Evolutionary conservation across 1,284 basidiomycete genomes (phyloP), one percentile per base, ranked within the genome.

Genomic region (Anthracocystis setariae): DNA sequence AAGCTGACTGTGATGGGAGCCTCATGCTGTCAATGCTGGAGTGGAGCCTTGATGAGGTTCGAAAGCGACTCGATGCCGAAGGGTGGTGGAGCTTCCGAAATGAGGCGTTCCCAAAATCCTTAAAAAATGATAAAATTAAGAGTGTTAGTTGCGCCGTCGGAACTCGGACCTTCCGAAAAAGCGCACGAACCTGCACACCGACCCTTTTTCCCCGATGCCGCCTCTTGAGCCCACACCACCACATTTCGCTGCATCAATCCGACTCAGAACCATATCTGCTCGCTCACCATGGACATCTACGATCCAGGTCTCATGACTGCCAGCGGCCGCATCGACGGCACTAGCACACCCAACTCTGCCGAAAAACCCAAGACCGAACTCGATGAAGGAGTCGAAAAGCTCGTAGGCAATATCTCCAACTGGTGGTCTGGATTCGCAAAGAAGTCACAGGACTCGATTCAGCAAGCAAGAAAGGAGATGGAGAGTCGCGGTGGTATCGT

Each of bases 351-450:
- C 0, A 47, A 46, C 12, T 25, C 57, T 8, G 44, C 21, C 42
- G 45, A 38, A 5, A 8, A 21, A n/a, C 43, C 46, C 46, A 59
- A 64, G 33, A 68, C 74, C 12, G 65, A 77, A 12, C 61, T 81
- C 32, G 78, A 82, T 42, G 63, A 74, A 25, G 74, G 77, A 18
- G 78, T 82, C 10, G 62, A 69, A 27, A 72, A 79, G 56, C 46
- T 80, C 20, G 77, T 79, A 0, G 72, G 75, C 12, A 73, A 75
- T 37, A 64, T 82, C 37, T 76, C 76, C 8, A 70, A 55, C 13
- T 82, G 80, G 80, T 82, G 78, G 78, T 62, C 51, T 15, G 77
- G 74, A 29, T 55, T 82, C 17, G 74, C 66, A 46, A 73, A 78
- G 29, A 78, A 78, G 63, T 79, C 78, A 2, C 72, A 76, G 39